Conservation (phyloP, 371 early-diverging fungal species). For the Batkoa obscura region DNA sequence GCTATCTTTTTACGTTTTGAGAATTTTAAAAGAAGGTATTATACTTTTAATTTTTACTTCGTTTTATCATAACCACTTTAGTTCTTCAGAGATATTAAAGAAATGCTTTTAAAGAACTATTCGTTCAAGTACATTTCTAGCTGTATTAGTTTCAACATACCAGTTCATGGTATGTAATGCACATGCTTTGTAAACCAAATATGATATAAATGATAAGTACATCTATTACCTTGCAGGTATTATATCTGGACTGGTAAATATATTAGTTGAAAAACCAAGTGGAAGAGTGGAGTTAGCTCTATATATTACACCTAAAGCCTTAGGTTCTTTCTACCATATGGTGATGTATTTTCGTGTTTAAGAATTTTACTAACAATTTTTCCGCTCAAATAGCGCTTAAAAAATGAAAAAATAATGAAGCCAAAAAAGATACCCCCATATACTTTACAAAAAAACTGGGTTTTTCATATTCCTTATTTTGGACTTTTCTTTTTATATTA, state of each 20-base stretch:
- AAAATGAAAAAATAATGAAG: too few relatives aligned
- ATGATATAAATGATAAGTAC: too few relatives aligned
- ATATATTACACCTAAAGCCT: neutral
- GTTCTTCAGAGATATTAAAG: slow-evolving; percentile 22
- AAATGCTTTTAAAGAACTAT: slow-evolving; percentile 28
- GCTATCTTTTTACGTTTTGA: slow-evolving; percentile 32
- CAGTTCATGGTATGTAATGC: slow-evolving; percentile 41
- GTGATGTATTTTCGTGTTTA: too few relatives aligned
- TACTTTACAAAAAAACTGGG: neutral
- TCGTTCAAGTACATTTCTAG: slow-evolving; percentile 37
- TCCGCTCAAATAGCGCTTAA: too few relatives aligned
- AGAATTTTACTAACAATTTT: too few relatives aligned
- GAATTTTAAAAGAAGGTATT: slow-evolving; percentile 32
- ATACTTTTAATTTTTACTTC: too few relatives aligned
- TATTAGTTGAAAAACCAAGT: neutral
- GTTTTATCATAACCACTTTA: too few relatives aligned
- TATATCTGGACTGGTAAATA: too few relatives aligned
- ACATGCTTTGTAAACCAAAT: too few relatives aligned
- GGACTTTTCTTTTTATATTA: neutral
- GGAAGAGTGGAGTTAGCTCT: neutral
- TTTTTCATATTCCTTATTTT: neutral
- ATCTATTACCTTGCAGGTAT: too few relatives aligned
- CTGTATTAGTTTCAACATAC: slow-evolving; percentile 31
- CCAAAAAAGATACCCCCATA: too few relatives aligned
- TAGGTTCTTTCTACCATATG: neutral